phyloP scores from a whole-genome alignment of 1,284 basidiomycete species.

The Cryptococcus floricola region DNA sequence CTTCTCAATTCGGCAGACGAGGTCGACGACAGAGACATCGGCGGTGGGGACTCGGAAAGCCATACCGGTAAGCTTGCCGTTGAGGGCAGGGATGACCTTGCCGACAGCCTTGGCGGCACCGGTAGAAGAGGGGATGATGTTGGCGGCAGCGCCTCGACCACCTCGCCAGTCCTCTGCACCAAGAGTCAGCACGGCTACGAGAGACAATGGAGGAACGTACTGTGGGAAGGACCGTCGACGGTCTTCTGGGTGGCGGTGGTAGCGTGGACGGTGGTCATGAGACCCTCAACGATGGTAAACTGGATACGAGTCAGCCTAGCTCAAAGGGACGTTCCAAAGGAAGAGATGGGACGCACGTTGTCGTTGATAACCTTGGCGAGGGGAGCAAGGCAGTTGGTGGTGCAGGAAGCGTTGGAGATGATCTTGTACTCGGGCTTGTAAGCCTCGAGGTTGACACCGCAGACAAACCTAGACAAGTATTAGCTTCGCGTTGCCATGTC shows the following conservation, averaged over 20 bases:
- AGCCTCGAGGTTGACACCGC: constrained; percentile 91
- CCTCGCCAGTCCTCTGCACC: constrained; percentile 61
- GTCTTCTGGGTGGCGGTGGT: constrained; percentile 99
- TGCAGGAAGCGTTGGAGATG: constrained; percentile 99
- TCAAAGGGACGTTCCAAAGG: neutral
- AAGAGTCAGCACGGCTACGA: neutral
- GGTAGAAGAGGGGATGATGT: constrained; percentile 99
- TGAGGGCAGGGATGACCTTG: constrained; percentile 95
- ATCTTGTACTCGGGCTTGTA: constrained; percentile 91
- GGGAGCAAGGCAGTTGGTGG: constrained; percentile 98
- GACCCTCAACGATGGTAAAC: constrained; percentile 87
- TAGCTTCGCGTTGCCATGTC: neutral
- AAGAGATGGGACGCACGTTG: constrained; percentile 50
- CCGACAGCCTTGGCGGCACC: constrained; percentile 99
- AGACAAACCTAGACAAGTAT: constrained; percentile 58
- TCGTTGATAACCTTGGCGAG: constrained; percentile 98
- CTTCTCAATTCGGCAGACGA: constrained; percentile 92
- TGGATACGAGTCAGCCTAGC: constrained; percentile 6
- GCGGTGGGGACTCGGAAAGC: constrained; percentile 96
- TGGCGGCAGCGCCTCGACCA: constrained; percentile 92
- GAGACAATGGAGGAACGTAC: constrained; percentile 38
- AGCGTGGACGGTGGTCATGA: constrained; percentile 98
- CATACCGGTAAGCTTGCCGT: constrained; percentile 94
- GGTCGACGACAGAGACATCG: constrained; percentile 97
- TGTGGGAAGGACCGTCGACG: constrained; percentile 91